Evolutionary conservation across 768 basidiomycete genomes (phyloP).

Genomic region (Symmetrospora coprosmae): DNA sequence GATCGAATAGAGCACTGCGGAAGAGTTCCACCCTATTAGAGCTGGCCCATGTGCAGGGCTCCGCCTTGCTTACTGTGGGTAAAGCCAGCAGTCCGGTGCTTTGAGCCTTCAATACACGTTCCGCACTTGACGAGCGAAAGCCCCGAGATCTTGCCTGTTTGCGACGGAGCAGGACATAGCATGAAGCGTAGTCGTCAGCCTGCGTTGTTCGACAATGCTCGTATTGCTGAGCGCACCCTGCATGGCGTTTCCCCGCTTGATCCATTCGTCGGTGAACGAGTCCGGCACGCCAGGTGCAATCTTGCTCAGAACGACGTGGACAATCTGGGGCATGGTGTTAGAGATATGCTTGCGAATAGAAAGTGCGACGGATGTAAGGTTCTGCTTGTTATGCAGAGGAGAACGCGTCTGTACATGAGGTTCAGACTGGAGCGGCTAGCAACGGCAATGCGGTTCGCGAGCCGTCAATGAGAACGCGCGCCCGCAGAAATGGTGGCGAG

Average conservation of each 20-base stretch:
- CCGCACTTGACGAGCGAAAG: neutral
- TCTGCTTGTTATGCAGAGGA: no score
- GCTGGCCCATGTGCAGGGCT: neutral
- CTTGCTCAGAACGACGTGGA: conserved; percentile 14
- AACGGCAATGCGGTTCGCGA: no score
- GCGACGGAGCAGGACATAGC: neutral
- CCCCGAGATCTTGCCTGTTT: conserved; percentile 16
- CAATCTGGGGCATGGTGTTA: conserved; percentile 5
- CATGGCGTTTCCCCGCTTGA: conserved; percentile 4
- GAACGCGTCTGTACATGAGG: no score
- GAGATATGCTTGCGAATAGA: no score
- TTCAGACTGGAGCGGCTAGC: no score
- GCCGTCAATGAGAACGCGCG: no score
- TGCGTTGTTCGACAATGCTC: neutral
- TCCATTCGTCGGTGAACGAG: conserved; percentile 4
- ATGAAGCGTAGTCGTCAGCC: neutral
- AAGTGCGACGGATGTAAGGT: no score
- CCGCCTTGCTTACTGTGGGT: conserved; percentile 3
- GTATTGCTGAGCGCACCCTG: neutral
- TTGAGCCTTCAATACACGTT: neutral
- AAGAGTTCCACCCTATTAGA: no score
- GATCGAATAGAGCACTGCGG: conserved; percentile 11
- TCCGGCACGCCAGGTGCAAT: neutral
- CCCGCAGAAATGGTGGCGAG: no score
- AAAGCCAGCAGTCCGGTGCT: neutral